A percentile compares a stretch with the other conserved stretches of the same genome.
These are phyloP conservation scores for Fusarium neocosmosporiellum DNA, from an alignment of 2,329 filamentous ascomycete genomes.

Conservation along the genomic window DNA sequence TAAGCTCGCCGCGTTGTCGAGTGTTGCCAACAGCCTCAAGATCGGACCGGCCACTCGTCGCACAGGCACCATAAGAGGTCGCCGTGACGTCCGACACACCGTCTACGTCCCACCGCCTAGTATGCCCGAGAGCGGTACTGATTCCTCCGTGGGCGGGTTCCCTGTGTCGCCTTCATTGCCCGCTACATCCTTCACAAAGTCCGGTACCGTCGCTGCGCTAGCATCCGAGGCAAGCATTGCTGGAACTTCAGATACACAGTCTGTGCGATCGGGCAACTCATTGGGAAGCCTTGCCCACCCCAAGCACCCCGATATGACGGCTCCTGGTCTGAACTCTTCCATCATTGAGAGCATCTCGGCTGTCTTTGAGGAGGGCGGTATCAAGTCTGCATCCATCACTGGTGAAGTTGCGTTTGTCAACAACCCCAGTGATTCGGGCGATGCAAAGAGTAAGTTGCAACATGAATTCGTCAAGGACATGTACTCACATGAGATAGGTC, in stretches of 20 bases:
- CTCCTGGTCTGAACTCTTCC: conserved; percentile 85
- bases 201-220: conserved; percentile 63
- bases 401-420: conserved; percentile 92
- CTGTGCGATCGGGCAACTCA: conserved; percentile 88
- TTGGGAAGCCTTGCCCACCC: conserved; percentile 75
- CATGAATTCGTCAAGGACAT: no score
- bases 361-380: conserved; percentile 78
- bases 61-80: conserved; percentile 82
- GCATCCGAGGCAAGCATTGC: conserved; percentile 71
- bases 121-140: conserved; percentile 48
- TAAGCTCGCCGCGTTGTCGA: conserved; percentile 78
- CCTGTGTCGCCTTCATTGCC: conserved; percentile 39
- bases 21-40: conserved; percentile 78
- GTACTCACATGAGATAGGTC: conserved; percentile 50
- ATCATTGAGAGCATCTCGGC: conserved; percentile 93
- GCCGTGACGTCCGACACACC: conserved; percentile 91
- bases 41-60: conserved; percentile 74
- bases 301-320: conserved; percentile 84
- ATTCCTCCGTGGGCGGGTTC: conserved; percentile 30
- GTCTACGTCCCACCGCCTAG: conserved; percentile 75
- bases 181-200: conserved; percentile 35
- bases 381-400: conserved; percentile 79
- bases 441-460: conserved; percentile 58
- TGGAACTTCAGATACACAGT: conserved; percentile 83
- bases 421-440: conserved; percentile 65